phyloP scores from a whole-genome alignment of 345 rosid genomes.

The Firmiana major region DNA sequence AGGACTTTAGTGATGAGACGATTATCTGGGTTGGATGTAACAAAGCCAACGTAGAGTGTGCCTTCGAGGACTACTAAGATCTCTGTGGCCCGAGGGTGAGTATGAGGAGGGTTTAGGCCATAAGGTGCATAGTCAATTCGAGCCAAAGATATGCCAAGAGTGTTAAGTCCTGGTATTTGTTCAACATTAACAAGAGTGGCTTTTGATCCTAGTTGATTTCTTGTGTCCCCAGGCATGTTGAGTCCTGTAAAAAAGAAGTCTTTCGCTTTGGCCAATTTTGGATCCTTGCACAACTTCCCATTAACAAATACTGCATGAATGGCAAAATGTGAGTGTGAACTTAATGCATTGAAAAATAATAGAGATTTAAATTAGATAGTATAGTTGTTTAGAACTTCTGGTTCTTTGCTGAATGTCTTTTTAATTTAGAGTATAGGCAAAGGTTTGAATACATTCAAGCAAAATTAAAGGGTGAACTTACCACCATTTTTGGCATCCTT shows the following conservation, averaged over 20 bases:
- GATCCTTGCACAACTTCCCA: neutral
- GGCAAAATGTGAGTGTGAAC: neutral
- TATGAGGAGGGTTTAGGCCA: slow-evolving; percentile 3
- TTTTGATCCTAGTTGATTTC: neutral
- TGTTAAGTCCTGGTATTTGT: neutral
- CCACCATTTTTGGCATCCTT: neutral
- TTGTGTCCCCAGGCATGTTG: neutral
- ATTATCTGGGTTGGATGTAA: neutral
- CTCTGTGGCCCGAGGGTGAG: neutral
- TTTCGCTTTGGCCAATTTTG: neutral
- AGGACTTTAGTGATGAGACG: neutral
- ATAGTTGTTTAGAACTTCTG: no score
- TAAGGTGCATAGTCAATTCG: neutral
- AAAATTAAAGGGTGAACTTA: neutral
- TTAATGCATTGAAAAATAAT: neutral
- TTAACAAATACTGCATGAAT: neutral
- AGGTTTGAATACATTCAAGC: neutral
- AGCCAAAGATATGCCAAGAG: neutral
- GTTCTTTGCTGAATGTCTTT: no score
- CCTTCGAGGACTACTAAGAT: neutral
- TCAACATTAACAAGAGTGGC: neutral
- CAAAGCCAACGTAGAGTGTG: neutral
- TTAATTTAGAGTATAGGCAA: neutral
- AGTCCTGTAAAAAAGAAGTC: slow-evolving; percentile 1
- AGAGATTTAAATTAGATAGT: neutral